These are phyloP conservation scores for Colletotrichum coccodes DNA, from an alignment of 2,329 filamentous ascomycete species.

Conservation along the genomic window DNA sequence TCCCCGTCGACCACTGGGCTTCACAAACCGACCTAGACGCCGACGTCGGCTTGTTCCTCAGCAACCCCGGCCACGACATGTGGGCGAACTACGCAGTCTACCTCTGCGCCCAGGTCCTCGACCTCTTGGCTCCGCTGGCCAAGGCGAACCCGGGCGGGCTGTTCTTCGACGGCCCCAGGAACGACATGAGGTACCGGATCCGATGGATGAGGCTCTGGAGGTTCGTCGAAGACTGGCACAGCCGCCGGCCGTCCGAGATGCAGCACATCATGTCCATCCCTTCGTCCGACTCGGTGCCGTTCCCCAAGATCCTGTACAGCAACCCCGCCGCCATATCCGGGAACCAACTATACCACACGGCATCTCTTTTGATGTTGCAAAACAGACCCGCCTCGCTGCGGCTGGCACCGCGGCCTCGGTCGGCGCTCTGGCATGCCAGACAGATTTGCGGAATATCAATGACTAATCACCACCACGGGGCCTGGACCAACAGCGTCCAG, in stretches of 20 bases:
- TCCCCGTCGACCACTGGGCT: slow-evolving; percentile 58
- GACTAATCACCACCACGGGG: slow-evolving; percentile 65
- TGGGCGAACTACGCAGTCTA: slow-evolving; percentile 70
- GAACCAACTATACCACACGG: slow-evolving; percentile 67
- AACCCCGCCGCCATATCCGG: slow-evolving; percentile 66
- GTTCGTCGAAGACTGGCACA: slow-evolving; percentile 59
- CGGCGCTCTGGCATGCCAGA: slow-evolving; percentile 64
- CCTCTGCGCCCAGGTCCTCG: slow-evolving; percentile 59
- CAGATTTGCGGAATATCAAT: slow-evolving; percentile 66
- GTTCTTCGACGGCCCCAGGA: slow-evolving; percentile 43
- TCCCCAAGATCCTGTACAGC: slow-evolving; percentile 62
- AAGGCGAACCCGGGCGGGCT: slow-evolving; percentile 51
- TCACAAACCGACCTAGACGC: slow-evolving; percentile 43
- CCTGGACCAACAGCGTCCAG: slow-evolving; percentile 67
- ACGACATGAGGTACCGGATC: slow-evolving; percentile 25
- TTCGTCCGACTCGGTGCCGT: slow-evolving; percentile 49
- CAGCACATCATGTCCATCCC: slow-evolving; percentile 53
- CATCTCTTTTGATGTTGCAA: slow-evolving; percentile 61
- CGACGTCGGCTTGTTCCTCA: slow-evolving; percentile 47
- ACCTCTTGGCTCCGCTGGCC: slow-evolving; percentile 47
- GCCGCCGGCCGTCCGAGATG: slow-evolving; percentile 57
- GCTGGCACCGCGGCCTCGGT: slow-evolving; percentile 40
- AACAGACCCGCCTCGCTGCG: slow-evolving; percentile 46
- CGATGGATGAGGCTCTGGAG: slow-evolving; percentile 62
- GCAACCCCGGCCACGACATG: slow-evolving; percentile 55